phyloP scores from a whole-genome alignment of 768 basidiomycete genomes.

The Leccinum subgranulosum region DNA sequence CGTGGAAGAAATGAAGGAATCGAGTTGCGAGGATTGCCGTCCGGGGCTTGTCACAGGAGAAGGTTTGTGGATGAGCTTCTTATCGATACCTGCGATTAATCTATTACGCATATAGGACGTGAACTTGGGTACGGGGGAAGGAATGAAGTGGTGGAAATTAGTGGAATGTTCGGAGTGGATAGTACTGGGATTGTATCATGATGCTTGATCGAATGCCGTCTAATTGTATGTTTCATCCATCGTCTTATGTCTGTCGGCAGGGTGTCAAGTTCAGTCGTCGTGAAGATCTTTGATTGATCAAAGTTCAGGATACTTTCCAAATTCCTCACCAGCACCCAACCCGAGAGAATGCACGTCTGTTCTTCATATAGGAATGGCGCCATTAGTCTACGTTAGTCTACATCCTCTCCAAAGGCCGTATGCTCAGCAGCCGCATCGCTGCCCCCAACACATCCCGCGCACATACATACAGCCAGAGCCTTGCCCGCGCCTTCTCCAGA shows the following conservation, averaged over 20 bases:
- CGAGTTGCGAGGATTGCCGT: neutral
- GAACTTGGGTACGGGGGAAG: neutral
- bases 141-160: neutral
- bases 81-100: neutral
- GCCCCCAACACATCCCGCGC: conserved; percentile 88
- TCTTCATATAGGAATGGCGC: too few relatives aligned
- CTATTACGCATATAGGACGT: neutral
- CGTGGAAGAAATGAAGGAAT: neutral
- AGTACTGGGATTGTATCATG: neutral
- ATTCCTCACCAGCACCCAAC: too few relatives aligned
- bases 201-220: neutral
- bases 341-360: too few relatives aligned
- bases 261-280: too few relatives aligned
- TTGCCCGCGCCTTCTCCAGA: conserved; percentile 70
- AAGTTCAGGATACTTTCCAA: too few relatives aligned
- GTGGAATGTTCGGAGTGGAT: neutral
- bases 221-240: neutral
- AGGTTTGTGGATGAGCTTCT: neutral
- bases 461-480: conserved; percentile 85
- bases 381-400: conserved; percentile 31
- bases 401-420: conserved; percentile 92
- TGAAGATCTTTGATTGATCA: neutral
- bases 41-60: neutral
- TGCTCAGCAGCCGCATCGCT: conserved; percentile 83
- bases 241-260: neutral